phyloP scores from a whole-genome alignment of 108 stramenopile genomes.

The Cyclotella sp. region DNA sequence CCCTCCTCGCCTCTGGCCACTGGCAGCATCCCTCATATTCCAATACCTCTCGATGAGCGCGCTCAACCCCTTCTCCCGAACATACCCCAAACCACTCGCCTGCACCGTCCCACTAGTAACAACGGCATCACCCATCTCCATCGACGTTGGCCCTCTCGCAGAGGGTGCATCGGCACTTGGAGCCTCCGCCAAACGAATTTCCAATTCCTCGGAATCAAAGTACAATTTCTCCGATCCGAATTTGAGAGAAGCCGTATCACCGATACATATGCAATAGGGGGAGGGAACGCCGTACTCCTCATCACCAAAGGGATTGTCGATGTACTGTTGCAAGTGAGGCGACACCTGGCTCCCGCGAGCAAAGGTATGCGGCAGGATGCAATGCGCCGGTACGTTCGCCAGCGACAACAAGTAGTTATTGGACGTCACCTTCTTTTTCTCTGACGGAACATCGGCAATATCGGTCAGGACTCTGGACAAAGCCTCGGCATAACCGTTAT shows the following conservation, averaged over 20 bases:
- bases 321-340: constrained; percentile 42
- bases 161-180: not conserved
- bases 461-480: constrained; percentile 40
- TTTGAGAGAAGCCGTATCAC: constrained; percentile 47
- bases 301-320: constrained; percentile 45
- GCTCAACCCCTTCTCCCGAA: constrained; percentile 6
- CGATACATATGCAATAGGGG: constrained; percentile 76
- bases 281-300: constrained; percentile 36
- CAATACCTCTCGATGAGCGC: constrained; percentile 7
- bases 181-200: constrained; percentile 39
- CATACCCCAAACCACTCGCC: constrained; percentile 14
- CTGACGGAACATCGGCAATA: not conserved
- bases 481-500: constrained; percentile 62
- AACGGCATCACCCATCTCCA: constrained; percentile 1
- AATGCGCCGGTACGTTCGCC: constrained; percentile 60
- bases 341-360: not conserved
- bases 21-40: constrained; percentile 1
- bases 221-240: not conserved
- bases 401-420: constrained; percentile 28
- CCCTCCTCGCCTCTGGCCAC: not conserved
- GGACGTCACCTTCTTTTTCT: constrained; percentile 4
- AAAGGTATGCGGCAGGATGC: constrained; percentile 60
- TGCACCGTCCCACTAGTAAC: not conserved
- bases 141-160: too few species aligned
- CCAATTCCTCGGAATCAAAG: constrained; percentile 24